Conservation (phyloP, 345 rosid species). For the Punica granatum region DNA sequence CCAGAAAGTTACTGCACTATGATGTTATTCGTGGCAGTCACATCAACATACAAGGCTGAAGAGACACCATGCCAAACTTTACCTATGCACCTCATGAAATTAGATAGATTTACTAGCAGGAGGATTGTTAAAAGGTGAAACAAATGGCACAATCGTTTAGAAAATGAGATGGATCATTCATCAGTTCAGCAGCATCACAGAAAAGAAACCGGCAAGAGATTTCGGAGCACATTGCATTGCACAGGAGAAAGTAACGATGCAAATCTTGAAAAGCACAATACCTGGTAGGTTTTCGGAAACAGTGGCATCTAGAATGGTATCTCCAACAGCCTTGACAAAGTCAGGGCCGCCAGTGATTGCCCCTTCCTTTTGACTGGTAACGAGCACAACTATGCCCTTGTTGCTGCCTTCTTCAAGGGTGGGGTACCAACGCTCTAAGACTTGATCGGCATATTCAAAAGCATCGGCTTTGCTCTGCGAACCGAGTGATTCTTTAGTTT, state of each 20-base stretch:
- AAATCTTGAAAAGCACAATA: constrained; percentile 12
- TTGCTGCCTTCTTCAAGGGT: constrained; percentile 77
- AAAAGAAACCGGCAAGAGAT: background rate
- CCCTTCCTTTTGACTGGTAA: constrained; percentile 95
- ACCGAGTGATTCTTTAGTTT: background rate
- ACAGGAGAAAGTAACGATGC: background rate
- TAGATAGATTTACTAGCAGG: too few relatives aligned
- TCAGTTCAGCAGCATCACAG: too few relatives aligned
- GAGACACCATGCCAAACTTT: background rate
- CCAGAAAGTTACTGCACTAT: background rate
- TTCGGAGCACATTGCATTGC: background rate
- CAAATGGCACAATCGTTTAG: too few relatives aligned
- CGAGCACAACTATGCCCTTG: constrained; percentile 85
- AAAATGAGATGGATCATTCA: too few relatives aligned
- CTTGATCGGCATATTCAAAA: constrained; percentile 96
- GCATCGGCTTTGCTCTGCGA: constrained; percentile 99
- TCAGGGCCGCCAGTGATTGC: constrained; percentile 97
- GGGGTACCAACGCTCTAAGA: constrained; percentile 91
- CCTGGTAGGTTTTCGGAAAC: constrained; percentile 95
- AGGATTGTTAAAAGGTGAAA: too few relatives aligned
- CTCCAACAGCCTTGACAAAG: constrained; percentile 83
- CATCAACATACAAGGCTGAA: background rate
- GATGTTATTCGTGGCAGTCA: background rate
- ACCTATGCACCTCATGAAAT: too few relatives aligned
- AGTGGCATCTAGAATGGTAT: constrained; percentile 74